Percentiles rank a stretch among this genome's conserved stretches.
phyloP scores from a whole-genome alignment of 306 rosid species.

The Sophora flavescens region DNA sequence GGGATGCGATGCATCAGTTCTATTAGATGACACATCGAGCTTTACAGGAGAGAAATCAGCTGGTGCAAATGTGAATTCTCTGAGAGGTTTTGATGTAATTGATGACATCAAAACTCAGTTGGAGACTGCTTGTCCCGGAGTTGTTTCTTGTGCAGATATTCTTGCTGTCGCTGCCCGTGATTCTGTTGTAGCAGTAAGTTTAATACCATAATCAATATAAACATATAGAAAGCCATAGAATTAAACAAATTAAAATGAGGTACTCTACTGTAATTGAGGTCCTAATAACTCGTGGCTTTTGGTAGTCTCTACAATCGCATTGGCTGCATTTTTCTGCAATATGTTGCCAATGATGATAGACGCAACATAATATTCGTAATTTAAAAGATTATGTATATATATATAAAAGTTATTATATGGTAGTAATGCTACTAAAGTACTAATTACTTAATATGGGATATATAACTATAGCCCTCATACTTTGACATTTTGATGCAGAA shows the following conservation, averaged over 20 bases:
- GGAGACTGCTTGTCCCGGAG: conserved; percentile 68
- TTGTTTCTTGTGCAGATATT: conserved; percentile 83
- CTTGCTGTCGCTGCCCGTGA: conserved; percentile 75
- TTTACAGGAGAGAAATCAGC: conserved; percentile 80
- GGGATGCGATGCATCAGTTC: conserved; percentile 86
- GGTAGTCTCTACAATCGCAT: too few relatives aligned
- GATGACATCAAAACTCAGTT: conserved; percentile 66
- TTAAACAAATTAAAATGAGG: too few relatives aligned
- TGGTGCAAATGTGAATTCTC: conserved; percentile 59
- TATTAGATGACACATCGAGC: conserved; percentile 72
- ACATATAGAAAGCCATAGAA: background rate
- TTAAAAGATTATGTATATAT: too few relatives aligned
- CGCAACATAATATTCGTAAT: too few relatives aligned
- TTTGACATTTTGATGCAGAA: background rate
- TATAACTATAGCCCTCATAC: background rate
- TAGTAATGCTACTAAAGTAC: too few relatives aligned
- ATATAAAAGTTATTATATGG: too few relatives aligned
- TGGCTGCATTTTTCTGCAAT: too few relatives aligned
- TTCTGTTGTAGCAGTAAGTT: conserved; percentile 67
- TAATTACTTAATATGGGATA: background rate
- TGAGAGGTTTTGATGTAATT: conserved; percentile 74
- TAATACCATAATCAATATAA: background rate
- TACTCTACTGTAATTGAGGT: too few relatives aligned
- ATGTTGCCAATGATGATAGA: too few relatives aligned
- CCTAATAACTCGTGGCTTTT: too few relatives aligned